phyloP scores from a whole-genome alignment of 192 early-diverging fungal species.

The Umbelopsis vinacea region DNA sequence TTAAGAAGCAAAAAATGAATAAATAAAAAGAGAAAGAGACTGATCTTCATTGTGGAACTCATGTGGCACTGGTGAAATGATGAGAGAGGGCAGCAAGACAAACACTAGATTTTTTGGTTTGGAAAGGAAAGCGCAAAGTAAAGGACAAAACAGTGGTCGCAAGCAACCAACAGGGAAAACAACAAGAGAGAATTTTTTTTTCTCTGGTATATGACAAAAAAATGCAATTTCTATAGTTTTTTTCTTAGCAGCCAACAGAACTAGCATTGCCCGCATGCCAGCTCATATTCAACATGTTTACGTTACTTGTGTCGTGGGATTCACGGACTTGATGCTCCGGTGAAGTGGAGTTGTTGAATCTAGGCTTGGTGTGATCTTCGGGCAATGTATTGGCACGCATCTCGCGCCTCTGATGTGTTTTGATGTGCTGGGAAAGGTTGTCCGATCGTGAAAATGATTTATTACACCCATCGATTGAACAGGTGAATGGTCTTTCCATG shows the following conservation, averaged over 20 bases:
- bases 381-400: conserved; percentile 12
- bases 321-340: not conserved
- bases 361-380: not conserved
- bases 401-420: conserved; percentile 43
- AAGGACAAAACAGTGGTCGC: conserved; percentile 1
- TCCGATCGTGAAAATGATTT: conserved; percentile 68
- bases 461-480: conserved; percentile 54
- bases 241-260: conserved; percentile 29
- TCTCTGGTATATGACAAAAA: not conserved
- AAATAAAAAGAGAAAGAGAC: not conserved
- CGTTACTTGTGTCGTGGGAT: not conserved
- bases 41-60: no score
- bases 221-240: not conserved
- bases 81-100: not conserved
- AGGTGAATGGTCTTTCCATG: conserved; percentile 64
- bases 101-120: not conserved
- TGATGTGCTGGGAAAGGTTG: conserved; percentile 65
- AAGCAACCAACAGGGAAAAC: conserved; percentile 8
- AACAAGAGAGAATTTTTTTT: not conserved
- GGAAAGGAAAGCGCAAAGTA: not conserved
- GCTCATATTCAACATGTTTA: conserved; percentile 23
- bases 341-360: not conserved
- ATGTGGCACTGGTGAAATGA: not conserved
- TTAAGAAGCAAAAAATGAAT: not conserved
- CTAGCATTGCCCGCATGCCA: conserved; percentile 30